Base-by-base conservation (phyloP, 192 early-diverging fungal genomes). In the Coemansia sp. region DNA sequence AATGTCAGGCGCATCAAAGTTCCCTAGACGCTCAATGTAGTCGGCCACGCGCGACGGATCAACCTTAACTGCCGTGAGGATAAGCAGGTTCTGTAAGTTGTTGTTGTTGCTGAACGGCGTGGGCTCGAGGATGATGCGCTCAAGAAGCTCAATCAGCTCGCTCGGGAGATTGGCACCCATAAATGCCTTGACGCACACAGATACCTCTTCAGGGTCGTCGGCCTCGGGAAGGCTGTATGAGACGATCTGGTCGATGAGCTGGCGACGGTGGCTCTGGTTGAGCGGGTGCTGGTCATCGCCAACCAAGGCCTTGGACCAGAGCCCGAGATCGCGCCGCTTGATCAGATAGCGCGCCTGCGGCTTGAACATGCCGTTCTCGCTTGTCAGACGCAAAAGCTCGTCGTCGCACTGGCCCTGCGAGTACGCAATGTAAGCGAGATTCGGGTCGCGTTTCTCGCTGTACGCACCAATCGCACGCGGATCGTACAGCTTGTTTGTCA, bases 301-400 rank as follows among this genome's bases (percentile, higher is more conserved):
- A 16, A 65, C 61, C 42, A 99, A 78, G 5, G 92, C 97, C 82
- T 87, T 86, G 49, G 81, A 81, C 97, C 97, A 99, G 58, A 99
- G 81, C 38, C 84, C 84, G 20, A 85, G 77, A 76, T 96, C 94
- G 44, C 95, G 89, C 20, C 96, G 86, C 65, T 91, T 89, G 65
- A 99, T 93, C 61, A 99, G 83, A 66, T 99, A 99, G 64, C 97
- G 91, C 14, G 96, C 90, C 85, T 98, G 97, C 75, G 97, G 97
- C 85, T 99, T 99, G 84, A 98, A 99, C 96, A 99, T 98, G 41
- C 90, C 87, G 79, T 99, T 98, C 59, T 98, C 94, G 86, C 92
- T 97, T 42, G 97, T 98, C 68, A 99, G 89, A n/a, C 92, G 87
- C 68, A 99, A 87, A 55, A 99, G 83, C 76, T 98, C 96, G 67